phyloP scores from a whole-genome alignment of 1,284 basidiomycete genomes.

The Xerocomus nothofagi region DNA sequence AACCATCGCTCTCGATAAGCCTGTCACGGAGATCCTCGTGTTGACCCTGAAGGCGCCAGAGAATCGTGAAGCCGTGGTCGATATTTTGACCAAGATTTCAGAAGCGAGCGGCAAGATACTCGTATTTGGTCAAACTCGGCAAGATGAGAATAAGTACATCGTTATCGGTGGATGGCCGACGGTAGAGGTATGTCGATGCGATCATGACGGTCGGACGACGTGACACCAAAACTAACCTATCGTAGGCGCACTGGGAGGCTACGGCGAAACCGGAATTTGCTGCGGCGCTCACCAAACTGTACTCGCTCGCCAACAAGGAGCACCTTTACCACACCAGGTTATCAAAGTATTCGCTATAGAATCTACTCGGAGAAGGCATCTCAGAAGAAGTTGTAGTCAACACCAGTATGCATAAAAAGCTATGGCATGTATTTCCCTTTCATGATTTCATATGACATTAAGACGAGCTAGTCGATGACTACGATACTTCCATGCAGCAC shows the following conservation, averaged over 20 bases:
- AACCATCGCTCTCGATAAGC: not conserved
- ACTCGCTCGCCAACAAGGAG: slow-evolving; percentile 6
- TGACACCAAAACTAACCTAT: not conserved
- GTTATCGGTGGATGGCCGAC: not conserved
- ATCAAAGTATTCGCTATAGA: not conserved
- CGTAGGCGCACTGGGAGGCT: slow-evolving; percentile 3
- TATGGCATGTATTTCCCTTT: not conserved
- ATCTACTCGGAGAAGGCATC: too few species aligned
- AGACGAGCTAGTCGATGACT: not conserved
- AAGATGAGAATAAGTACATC: not conserved
- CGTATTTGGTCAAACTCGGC: not conserved
- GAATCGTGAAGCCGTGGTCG: not conserved
- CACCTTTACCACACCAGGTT: slow-evolving; percentile 2
- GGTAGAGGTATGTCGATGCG: not conserved
- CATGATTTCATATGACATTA: not conserved
- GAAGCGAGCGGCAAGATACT: not conserved
- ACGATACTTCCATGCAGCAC: not conserved
- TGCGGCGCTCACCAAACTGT: not conserved
- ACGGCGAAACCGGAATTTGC: slow-evolving; percentile 3
- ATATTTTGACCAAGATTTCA: not conserved
- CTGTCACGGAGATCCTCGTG: not conserved
- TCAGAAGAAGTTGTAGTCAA: not conserved
- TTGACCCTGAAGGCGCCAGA: not conserved
- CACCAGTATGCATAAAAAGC: too few species aligned
- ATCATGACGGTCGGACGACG: not conserved